Base-by-base conservation (phyloP, 176 grass and related monocot species). In the Eremochloa ophiuroides region DNA sequence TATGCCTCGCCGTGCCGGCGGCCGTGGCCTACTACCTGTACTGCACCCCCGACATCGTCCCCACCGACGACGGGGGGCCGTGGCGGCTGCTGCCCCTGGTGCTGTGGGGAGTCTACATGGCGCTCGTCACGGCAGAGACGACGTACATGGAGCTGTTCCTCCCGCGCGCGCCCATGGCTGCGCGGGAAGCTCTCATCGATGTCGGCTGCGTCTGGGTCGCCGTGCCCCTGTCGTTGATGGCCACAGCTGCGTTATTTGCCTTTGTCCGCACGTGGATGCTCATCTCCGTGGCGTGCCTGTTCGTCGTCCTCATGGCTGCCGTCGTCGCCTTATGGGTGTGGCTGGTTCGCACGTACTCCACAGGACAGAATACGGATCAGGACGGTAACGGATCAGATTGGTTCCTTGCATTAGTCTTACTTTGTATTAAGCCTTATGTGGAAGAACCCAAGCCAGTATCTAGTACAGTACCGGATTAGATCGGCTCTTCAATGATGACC, bases 81-180 rank as follows among this genome's bases (percentile, higher is more conserved):
- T 79, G 42, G 61, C 23, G 41, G 1, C 61, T 35, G 42, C 76
- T 62, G 28, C 15, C 11, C 2, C 0, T 79, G 4, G 1, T 66
- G 29, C 16, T 79, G 10, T 66, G 11, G 29, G 61, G 76, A 2
- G 42, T 48, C 28, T 79, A 79, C 74, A 62, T 61, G 75, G 59
- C 39, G 59, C 2, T 33, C 59, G 39, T 78, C 0, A 0, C 2
- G 10, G 26, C 22, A 40, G 9, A 7, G 10, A 16, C 6, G 18
- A 7, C 4, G 42, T 34, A 25, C 76, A 35, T 79, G 28, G 41
- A 23, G 12, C 76, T 79, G 20, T 79, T 37, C 76, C 5, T 79
- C 20, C 75, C 75, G 4, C n/a, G 7, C 8, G 4, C 39, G 16
- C 75, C 75, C 25, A 2, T 5, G 9, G 26, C 76, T 5, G 16